Base-by-base conservation (phyloP, 345 rosid species). In the Raphanus raphanistrum region DNA sequence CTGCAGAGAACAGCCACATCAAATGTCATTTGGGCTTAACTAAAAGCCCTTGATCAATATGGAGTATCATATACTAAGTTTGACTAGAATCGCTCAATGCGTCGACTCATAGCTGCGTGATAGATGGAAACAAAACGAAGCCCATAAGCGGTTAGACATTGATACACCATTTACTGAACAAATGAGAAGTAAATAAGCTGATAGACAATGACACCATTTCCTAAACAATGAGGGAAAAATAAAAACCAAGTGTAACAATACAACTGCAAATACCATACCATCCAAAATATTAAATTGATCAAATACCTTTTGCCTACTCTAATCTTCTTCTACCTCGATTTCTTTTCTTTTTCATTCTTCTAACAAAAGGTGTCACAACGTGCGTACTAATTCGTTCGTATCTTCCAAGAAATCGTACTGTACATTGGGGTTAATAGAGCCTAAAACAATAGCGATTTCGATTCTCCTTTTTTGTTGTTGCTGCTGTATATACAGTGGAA, bases 341-440 rank as follows among this genome's bases (percentile, higher is more conserved):
- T 62, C 28, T 33, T 45, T 13, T 36, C 27, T 59, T 25, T 50
- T 61, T 55, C 27, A 6, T n/a, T 7, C 50, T n/a, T 7, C 50
- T 25, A 71, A n/a, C 9, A 66, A 64, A 55, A 36, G 64, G 59
- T 58, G n/a, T 21, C 9, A 63, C 5, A 72, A 59, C 66, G 38
- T 43, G 50, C 71, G 31, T 31, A 29, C 7, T 4, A 59, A 72
- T 38, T 71, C 65, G 75, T 52, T 54, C 4, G 11, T 16, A 12
- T 32, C 67, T 72, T 78, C 62, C 81, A 58, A 59, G 76, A 59
- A 66, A 72, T 4, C 54, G 29, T 66, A 63, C 82, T 80, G 66
- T 75, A 74, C 79, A 79, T 1, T 63, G 82, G 78, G 82, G 78
- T 68, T 61, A 74, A 61, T 65, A 73, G 61, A 73, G 70, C 82